Base-by-base conservation (phyloP, 106 monocot species). In the Dendrobium nobile region DNA sequence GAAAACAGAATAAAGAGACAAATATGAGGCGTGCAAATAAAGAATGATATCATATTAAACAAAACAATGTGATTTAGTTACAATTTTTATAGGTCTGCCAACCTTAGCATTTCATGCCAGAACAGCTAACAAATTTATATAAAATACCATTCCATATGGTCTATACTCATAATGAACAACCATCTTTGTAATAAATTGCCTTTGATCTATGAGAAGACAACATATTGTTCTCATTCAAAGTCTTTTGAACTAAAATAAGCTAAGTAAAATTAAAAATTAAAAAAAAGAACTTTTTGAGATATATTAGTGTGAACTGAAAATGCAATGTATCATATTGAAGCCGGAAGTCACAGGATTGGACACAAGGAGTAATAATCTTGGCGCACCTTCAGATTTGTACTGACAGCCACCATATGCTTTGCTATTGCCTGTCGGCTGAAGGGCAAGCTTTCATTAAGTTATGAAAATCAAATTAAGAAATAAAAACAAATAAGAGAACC, bases 351-450 rank as follows among this genome's bases (percentile, higher is more conserved):
- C 28, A 70, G 7, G 4, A 70, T 33, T 5, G 20, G 70, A 37
- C 33, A 70, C 33, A 28, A 70, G 4, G 37, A 70, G 16, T 70
- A 67, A 75, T 42, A 77, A 77, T 80, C 13, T 58, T 27, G 40
- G 43, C 78, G 9, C 90, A 97, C 97, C 92, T 79, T 75, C 70
- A 94, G 86, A 84, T 97, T 97, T 82, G 97, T 94, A 85, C 97
- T 97, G 78, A 97, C 97, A 67, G 97, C 97, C 47, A 97, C 92
- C 97, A 97, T 97, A 73, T 97, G 97, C 85, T 94, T 97, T 85
- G 94, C 87, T 87, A 97, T 91, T 78, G 97, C 94, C 47, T 91
- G 65, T 67, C 85, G 73, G 79, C 97, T 97, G 86, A 78, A 70
- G 80, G 83, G 65, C 22, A 67, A 43, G 43, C 74, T 74, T 5